These are phyloP conservation scores for Metschnikowia chrysomelidarum DNA, from an alignment of 805 yeast species.

Conservation along the genomic window DNA sequence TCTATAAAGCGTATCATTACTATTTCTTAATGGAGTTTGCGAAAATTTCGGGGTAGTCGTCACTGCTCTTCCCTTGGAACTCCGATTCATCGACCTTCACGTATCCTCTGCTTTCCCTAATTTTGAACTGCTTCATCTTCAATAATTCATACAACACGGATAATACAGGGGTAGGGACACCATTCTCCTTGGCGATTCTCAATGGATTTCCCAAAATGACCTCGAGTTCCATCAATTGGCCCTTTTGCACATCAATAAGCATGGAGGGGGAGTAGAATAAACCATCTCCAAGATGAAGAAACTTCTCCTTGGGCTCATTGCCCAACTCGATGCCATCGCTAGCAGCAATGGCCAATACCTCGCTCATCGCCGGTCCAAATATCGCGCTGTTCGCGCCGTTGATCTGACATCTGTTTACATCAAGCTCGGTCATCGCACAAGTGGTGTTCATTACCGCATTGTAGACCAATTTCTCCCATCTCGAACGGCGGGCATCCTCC, in stretches of 20 bases:
- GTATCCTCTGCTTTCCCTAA: slow-evolving; percentile 55
- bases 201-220: slow-evolving; percentile 69
- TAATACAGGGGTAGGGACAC: slow-evolving; percentile 53
- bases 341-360: slow-evolving; percentile 61
- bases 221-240: slow-evolving; percentile 69
- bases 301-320: slow-evolving; percentile 44
- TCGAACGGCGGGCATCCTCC: slow-evolving; percentile 27
- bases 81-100: slow-evolving; percentile 15
- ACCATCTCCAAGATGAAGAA: slow-evolving; percentile 48
- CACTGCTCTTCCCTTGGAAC: slow-evolving; percentile 16
- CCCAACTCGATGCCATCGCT: slow-evolving; percentile 63
- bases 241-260: slow-evolving; percentile 65
- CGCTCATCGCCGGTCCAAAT: slow-evolving; percentile 62
- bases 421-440: slow-evolving; percentile 33
- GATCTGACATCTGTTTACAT: slow-evolving; percentile 37
- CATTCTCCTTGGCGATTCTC: slow-evolving; percentile 18
- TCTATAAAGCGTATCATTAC: neutral
- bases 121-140: slow-evolving; percentile 56
- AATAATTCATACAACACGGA: slow-evolving; percentile 56
- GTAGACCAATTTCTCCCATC: slow-evolving; percentile 42
- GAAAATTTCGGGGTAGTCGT: slow-evolving; percentile 19
- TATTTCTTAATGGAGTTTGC: slow-evolving; percentile 5
- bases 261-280: slow-evolving; percentile 62
- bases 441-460: slow-evolving; percentile 37
- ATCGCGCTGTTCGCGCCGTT: slow-evolving; percentile 29